These are phyloP conservation scores for Penicillium griseofulvum DNA, from an alignment of 2,329 filamentous ascomycete genomes.

Conservation along the genomic window DNA sequence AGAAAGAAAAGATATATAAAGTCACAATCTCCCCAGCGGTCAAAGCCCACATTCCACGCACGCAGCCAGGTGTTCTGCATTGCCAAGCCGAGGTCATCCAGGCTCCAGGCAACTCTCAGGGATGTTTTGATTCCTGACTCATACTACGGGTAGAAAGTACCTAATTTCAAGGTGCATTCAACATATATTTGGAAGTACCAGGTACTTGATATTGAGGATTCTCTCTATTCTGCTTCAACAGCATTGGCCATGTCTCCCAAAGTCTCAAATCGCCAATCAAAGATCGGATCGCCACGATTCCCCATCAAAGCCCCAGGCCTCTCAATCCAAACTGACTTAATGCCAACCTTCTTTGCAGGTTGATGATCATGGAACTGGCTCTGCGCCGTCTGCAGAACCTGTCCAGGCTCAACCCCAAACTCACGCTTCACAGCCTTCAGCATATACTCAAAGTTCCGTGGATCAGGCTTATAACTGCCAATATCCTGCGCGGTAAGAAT, in stretches of 20 bases:
- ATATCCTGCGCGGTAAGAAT: constrained; percentile 70
- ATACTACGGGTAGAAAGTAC: neutral
- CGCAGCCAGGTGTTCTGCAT: neutral
- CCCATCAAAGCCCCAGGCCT: constrained; percentile 41
- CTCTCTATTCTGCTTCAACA: neutral
- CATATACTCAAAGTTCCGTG: constrained; percentile 65
- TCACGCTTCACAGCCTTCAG: constrained; percentile 53
- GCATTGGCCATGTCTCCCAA: constrained; percentile 61
- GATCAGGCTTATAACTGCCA: constrained; percentile 67
- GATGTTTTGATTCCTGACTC: neutral
- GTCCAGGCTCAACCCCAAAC: constrained; percentile 55
- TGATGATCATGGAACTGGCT: constrained; percentile 66
- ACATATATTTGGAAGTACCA: neutral
- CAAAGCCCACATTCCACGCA: constrained; percentile 8
- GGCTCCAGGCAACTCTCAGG: constrained; percentile 1
- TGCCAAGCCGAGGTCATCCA: constrained; percentile 1
- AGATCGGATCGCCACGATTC: constrained; percentile 41
- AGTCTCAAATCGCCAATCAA: constrained; percentile 58
- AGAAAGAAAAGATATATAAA: neutral
- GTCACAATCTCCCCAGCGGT: neutral
- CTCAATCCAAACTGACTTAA: constrained; percentile 64
- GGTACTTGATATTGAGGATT: neutral
- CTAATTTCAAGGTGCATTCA: too few relatives aligned
- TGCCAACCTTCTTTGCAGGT: constrained; percentile 58
- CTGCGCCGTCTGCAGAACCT: constrained; percentile 67